Evolutionary conservation across 2,329 filamentous ascomycete genomes (phyloP), one percentile per base, ranked within the genome.

Genomic region (Ceratocystis diversiconidia): DNA sequence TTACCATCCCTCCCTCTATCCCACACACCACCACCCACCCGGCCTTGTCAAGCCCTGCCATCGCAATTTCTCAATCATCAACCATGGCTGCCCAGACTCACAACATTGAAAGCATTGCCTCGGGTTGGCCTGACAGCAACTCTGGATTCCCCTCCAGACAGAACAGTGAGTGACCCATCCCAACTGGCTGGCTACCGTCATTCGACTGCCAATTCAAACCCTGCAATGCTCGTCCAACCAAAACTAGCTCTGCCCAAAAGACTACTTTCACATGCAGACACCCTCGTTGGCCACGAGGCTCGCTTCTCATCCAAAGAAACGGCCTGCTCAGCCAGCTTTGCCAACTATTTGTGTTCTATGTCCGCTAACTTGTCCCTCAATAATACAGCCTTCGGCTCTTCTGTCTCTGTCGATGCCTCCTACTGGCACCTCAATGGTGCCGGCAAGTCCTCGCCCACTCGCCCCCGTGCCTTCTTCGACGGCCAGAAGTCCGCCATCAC

Each of bases 401-500:
- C 61, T 12, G 61, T 63, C 25, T 22, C 41, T 7, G 61, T 63
- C 3, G 25, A 52, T 59, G 32, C 52, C 25, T 41, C 19, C 41
- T 41, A 46, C 50, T 64, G 63, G 63, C 28, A n/a, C 36, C 19
- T 52, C 22, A 57, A 57, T 19, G 52, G 52, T 36, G 12, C 32
- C 6, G 12, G 28, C 28, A 60, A 43, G 41, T 61, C 61, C 25
- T 66, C 65, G 52, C 65, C 65, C 43, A 66, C 65, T 12, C 52
- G 43, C 3, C 65, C 65, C 10, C 65, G 65, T 19, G 55, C 65
- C 19, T 19, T 48, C 5, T 66, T 60, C 22, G 55, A 64, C 17
- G 46, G 43, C 55, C 62, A 61, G 28, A 36, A 46, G n/a, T 55
- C 48, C 48, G 15, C 28, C 43, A 28, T 52, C 12, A 25, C 48